A percentile compares a stretch with the other conserved stretches of the same genome.
Conservation (phyloP, 2,329 filamentous ascomycete genomes). For the Graphiopsis chlorocephala region DNA sequence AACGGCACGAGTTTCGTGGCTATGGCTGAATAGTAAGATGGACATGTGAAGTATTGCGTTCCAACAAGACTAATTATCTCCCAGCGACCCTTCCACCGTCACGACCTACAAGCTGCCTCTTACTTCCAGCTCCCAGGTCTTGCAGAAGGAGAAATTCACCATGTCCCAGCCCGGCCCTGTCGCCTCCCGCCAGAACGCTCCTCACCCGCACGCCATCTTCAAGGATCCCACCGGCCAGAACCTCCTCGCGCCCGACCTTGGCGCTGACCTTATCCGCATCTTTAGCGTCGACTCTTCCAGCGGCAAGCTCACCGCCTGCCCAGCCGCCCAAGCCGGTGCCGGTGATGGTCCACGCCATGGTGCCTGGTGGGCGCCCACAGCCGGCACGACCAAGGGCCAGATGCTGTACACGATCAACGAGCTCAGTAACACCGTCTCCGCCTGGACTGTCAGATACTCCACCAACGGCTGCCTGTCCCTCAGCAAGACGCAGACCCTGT, state of each 20-base stretch:
- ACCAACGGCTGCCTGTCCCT: conserved; percentile 33
- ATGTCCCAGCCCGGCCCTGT: conserved; percentile 23
- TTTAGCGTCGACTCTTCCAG: conserved; percentile 23
- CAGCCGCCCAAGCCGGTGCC: conserved; percentile 21
- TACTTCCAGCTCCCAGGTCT: conserved; percentile 26
- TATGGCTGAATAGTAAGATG: conserved; percentile 16
- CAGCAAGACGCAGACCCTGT: conserved; percentile 33
- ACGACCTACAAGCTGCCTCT: conserved; percentile 38
- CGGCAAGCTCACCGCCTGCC: conserved; percentile 20
- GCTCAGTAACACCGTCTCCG: conserved; percentile 33
- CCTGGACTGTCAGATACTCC: conserved; percentile 34
- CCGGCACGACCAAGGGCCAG: conserved; percentile 24
- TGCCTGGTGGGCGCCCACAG: conserved; percentile 43
- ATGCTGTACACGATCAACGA: conserved; percentile 37
- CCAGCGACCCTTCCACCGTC: conserved; percentile 27
- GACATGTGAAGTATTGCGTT: neutral
- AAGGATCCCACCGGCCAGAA: conserved; percentile 32
- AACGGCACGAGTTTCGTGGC: conserved; percentile 16
- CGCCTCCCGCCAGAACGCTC: conserved; percentile 51
- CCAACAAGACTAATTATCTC: neutral
- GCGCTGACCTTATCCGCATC: conserved; percentile 32
- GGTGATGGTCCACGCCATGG: conserved; percentile 32
- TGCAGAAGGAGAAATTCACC: conserved; percentile 28
- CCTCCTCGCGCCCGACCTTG: conserved; percentile 32
- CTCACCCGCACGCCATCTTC: conserved; percentile 54